Evolutionary conservation across 768 basidiomycete genomes (phyloP), one percentile per base, ranked within the genome.

Genomic region (Leccinum arenicola): DNA sequence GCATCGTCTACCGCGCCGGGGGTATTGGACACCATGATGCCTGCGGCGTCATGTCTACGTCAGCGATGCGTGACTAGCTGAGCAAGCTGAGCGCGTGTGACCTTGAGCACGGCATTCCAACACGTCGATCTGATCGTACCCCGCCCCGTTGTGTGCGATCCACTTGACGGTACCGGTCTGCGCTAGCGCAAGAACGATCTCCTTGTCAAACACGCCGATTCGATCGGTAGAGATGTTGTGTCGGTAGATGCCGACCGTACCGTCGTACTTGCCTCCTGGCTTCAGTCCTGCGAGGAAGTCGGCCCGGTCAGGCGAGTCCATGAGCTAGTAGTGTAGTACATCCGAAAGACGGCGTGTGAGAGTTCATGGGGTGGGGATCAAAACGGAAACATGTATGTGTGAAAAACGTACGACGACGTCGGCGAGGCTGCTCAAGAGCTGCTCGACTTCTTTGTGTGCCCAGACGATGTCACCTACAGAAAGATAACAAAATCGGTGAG

Each of bases 71-170:
- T n/a, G 33, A 11, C 12, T 14, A 9, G 19, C 4, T 23, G 51
- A 36, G 15, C 12, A 31, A 35, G 29, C 15, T 33, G 10, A 35
- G 29, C 6, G 35, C 15, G 1, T 10, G n/a, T n/a, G 29, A 89
- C 91, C 90, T 72, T 81, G 81, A 10, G 79, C 82, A 67, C 84
- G 89, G 72, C 88, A 88, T 4, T 87, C 88, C 7, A 75, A 72
- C 15, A 94, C 84, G 67, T 95, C 89, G 63, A 96, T 88, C 61
- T 50, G 49, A 70, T 97, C 93, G 70, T 97, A 97, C 0, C 95
- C 93, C 0, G 95, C 93, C 11, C 94, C 95, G 58, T 95, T 95
- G 72, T 94, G 93, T 1, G 88, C 91, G 69, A 96, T 92, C 87
- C 89, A 94, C 67, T 87, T 86, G 61, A 95, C 80, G 19, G 78